Percentiles rank a stretch among this genome's conserved stretches.
Conservation (phyloP, 805 yeast genomes). For the Suhomyces sp. region DNA sequence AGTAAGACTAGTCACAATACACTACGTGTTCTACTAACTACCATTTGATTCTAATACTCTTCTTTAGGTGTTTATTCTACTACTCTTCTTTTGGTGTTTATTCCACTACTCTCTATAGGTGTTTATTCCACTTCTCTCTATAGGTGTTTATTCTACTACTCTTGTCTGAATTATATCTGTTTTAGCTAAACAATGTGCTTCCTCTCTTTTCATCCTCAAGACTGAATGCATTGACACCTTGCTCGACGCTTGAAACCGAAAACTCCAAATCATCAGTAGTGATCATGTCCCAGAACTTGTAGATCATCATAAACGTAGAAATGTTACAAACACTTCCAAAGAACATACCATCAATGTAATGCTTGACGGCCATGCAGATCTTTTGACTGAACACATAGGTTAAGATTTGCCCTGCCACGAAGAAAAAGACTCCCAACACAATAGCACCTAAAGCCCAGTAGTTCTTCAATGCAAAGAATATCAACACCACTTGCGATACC, state of each 20-base stretch:
- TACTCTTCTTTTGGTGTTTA: background rate
- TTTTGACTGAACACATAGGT: slow-evolving; percentile 63
- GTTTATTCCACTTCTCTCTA: background rate
- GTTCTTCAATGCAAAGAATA: slow-evolving; percentile 64
- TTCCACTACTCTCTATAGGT: no score
- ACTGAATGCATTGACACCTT: slow-evolving; percentile 30
- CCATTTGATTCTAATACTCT: no score
- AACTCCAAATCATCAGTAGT: slow-evolving; percentile 94
- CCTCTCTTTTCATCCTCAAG: slow-evolving; percentile 33
- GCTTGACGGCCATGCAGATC: slow-evolving; percentile 71
- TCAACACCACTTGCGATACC: slow-evolving; percentile 64
- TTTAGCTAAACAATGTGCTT: slow-evolving; percentile 8
- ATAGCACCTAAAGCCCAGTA: slow-evolving; percentile 93
- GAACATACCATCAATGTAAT: slow-evolving; percentile 86
- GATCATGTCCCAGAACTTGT: slow-evolving; percentile 94
- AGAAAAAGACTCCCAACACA: slow-evolving; percentile 64
- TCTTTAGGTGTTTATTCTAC: no score
- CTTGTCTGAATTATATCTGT: no score
- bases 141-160: no score
- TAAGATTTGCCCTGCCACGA: slow-evolving; percentile 75
- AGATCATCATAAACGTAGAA: slow-evolving; percentile 89
- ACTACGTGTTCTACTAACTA: no score
- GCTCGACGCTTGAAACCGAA: slow-evolving; percentile 54
- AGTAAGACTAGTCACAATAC: no score
- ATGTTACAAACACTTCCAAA: slow-evolving; percentile 79